A percentile compares a stretch with the other conserved stretches of the same genome.
Conservation (phyloP, 108 stramenopile genomes). For the Nitzschia sp. region DNA sequence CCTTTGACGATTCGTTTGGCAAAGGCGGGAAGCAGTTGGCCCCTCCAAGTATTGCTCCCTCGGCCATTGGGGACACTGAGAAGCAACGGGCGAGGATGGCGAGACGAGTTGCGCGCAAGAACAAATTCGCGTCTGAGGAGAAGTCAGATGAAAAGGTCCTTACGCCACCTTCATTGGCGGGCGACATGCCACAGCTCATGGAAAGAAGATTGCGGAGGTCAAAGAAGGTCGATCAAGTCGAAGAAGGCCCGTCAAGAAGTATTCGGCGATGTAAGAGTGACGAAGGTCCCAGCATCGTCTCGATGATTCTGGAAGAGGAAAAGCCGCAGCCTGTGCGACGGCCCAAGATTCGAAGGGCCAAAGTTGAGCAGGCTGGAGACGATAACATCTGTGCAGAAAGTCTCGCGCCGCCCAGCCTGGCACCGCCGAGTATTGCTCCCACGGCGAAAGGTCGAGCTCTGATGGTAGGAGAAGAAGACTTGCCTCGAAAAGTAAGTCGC, state of each 20-base stretch:
- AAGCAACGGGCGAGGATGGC: constrained; percentile 6
- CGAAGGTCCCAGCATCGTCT: background rate
- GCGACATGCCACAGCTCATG: constrained; percentile 3
- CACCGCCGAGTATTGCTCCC: constrained; percentile 6
- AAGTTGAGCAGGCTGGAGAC: background rate
- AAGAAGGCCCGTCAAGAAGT: background rate
- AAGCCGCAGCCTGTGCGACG: background rate
- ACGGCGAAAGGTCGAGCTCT: background rate
- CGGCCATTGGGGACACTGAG: constrained; percentile 4
- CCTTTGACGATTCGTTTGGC: background rate
- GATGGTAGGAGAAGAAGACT: background rate
- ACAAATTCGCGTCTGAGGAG: background rate
- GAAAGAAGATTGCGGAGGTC: background rate
- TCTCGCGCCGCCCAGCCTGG: constrained; percentile 13
- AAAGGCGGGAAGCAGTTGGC: background rate
- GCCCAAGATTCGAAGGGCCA: background rate
- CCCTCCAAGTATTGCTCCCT: background rate
- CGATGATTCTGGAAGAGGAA: background rate
- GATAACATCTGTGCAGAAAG: background rate
- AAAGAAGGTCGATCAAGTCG: background rate
- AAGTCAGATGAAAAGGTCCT: too few relatives aligned
- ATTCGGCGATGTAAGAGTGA: background rate
- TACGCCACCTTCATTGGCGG: constrained; percentile 5
- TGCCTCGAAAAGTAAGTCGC: constrained; percentile 8
- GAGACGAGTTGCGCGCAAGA: constrained; percentile 1